These are phyloP conservation scores for Pleochaeta shiraiana DNA, from an alignment of 2,329 filamentous ascomycete genomes.

Conservation along the genomic window DNA sequence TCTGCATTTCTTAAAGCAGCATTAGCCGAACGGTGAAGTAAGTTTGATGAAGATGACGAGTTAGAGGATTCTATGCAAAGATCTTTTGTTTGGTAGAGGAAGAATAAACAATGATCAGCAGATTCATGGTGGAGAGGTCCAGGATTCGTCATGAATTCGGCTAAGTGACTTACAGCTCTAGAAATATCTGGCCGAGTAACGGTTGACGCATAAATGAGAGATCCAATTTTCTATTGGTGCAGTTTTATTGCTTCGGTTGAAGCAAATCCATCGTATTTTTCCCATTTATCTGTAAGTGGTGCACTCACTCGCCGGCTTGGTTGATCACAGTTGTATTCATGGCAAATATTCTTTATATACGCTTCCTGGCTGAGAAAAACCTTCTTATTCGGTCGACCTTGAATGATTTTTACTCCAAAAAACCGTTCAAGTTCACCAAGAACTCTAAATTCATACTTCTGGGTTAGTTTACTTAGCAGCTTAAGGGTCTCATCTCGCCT, in stretches of 20 bases:
- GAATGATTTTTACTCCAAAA: neutral
- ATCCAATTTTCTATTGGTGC: neutral
- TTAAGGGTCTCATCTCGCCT: neutral
- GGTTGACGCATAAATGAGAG: neutral
- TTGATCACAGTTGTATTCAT: neutral
- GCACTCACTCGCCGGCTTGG: neutral
- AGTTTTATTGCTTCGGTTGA: neutral
- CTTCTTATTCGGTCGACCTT: neutral
- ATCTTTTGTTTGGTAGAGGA: neutral
- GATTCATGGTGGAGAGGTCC: neutral
- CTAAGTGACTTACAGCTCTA: neutral
- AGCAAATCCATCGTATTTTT: neutral
- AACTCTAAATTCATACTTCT: neutral
- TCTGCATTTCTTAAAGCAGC: neutral
- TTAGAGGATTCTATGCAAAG: neutral
- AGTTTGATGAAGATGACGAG: neutral
- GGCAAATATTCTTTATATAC: neutral
- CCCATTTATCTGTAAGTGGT: neutral
- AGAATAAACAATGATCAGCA: neutral
- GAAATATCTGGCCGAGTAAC: neutral
- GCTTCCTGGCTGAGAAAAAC: neutral
- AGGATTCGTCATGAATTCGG: neutral
- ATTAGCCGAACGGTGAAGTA: neutral
- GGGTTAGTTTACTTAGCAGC: neutral
- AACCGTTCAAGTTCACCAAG: neutral